These are phyloP conservation scores for Chrysoporthe puriensis DNA, from an alignment of 2,329 filamentous ascomycete species.

Conservation along the genomic window DNA sequence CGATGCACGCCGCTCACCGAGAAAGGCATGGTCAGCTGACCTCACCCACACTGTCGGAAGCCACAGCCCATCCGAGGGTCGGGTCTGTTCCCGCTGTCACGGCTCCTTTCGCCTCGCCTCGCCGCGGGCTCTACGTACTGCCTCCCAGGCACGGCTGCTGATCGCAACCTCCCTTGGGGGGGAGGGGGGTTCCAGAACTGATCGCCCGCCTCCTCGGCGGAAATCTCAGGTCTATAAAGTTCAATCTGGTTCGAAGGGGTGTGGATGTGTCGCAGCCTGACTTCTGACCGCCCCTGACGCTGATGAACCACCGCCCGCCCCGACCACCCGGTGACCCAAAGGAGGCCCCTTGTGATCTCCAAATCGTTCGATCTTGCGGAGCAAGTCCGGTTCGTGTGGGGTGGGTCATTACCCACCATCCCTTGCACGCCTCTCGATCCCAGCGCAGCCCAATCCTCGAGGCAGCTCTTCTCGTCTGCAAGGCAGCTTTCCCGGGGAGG, in stretches of 20 bases:
- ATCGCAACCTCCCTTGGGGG: constrained; percentile 7
- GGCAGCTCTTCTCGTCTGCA: constrained; percentile 10
- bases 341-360: constrained; percentile 26
- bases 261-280: constrained; percentile 23
- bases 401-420: constrained; percentile 9
- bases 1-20: not conserved
- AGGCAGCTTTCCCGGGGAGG: constrained; percentile 4
- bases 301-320: not conserved
- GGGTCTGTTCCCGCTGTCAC: not conserved
- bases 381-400: constrained; percentile 23
- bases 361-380: constrained; percentile 30
- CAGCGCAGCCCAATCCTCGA: constrained; percentile 6
- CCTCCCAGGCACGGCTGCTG: not conserved
- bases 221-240: not conserved
- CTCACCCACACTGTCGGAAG: constrained; percentile 5
- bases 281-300: constrained; percentile 14
- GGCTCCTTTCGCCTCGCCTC: not conserved
- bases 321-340: constrained; percentile 4
- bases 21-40: constrained; percentile 6
- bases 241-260: constrained; percentile 1
- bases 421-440: constrained; percentile 9
- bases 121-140: not conserved
- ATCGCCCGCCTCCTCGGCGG: constrained; percentile 7
- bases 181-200: constrained; percentile 9
- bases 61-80: not conserved